Conservation (phyloP, 805 yeast species). For the Alloascoidea africana region DNA sequence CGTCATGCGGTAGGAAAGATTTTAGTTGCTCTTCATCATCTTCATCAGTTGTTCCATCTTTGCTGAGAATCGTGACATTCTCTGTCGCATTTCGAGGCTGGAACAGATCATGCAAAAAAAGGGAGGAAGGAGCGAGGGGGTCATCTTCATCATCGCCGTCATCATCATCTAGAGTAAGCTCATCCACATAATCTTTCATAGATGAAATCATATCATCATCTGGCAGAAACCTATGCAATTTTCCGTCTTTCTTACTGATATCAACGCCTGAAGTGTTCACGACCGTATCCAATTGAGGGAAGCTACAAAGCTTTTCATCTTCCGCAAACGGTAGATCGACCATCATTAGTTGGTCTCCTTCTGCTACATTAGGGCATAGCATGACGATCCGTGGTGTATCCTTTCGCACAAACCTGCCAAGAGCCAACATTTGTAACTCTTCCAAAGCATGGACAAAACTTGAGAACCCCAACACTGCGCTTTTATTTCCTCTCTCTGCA, state of each 20-base stretch:
- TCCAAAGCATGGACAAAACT: constrained; percentile 38
- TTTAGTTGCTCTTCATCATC: constrained; percentile 10
- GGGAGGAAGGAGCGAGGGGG: background rate
- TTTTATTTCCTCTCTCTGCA: constrained; percentile 20
- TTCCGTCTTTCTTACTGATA: constrained; percentile 9
- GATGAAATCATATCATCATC: constrained; percentile 20
- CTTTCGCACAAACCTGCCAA: constrained; percentile 51
- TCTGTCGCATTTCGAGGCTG: too few relatives aligned
- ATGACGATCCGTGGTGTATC: constrained; percentile 28
- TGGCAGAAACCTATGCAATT: constrained; percentile 17
- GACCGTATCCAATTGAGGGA: constrained; percentile 23
- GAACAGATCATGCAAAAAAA: background rate
- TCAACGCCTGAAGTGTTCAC: constrained; percentile 18
- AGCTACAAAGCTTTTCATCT: constrained; percentile 50
- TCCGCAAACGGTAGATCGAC: constrained; percentile 57
- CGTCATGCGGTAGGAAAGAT: constrained; percentile 12
- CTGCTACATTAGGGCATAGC: constrained; percentile 12
- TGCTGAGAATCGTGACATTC: constrained; percentile 3
- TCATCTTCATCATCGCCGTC: constrained; percentile 7
- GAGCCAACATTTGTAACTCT: constrained; percentile 29
- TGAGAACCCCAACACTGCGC: constrained; percentile 27
- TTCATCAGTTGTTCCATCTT: constrained; percentile 4
- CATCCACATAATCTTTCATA: constrained; percentile 29
- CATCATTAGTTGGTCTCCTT: constrained; percentile 25
- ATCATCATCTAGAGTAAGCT: constrained; percentile 24